phyloP scores from a whole-genome alignment of 257 asterid genomes.

The Asclepias syriaca region DNA sequence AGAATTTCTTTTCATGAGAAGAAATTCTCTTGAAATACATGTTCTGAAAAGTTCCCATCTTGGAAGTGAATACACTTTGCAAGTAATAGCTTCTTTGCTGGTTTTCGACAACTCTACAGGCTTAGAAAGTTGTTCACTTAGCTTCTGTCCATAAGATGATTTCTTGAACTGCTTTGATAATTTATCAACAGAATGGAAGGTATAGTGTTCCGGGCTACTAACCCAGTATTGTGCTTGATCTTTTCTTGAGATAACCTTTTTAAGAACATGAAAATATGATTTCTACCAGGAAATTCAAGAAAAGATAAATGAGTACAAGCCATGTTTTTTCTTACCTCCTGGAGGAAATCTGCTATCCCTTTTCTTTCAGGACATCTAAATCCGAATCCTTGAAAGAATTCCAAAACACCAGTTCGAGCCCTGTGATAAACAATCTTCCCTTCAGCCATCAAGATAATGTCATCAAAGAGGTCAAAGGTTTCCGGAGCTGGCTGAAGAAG shows the following conservation, averaged over 20 bases:
- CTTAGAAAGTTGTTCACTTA: constrained; percentile 29
- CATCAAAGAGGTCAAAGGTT: constrained; percentile 66
- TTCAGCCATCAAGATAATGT: constrained; percentile 53
- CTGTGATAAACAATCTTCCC: constrained; percentile 69
- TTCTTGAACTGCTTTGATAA: constrained; percentile 32
- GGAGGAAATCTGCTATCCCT: constrained; percentile 23
- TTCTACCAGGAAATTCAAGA: not conserved
- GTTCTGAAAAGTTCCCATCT: constrained; percentile 8
- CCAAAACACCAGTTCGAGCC: constrained; percentile 41
- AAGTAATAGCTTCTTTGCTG: not conserved
- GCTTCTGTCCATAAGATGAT: constrained; percentile 27
- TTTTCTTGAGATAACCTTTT: constrained; percentile 41
- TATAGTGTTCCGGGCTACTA: constrained; percentile 22
- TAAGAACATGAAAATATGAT: not conserved
- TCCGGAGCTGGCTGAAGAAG: constrained; percentile 81
- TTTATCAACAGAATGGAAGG: constrained; percentile 24
- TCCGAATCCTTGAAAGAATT: constrained; percentile 55
- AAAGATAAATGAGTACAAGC: not conserved
- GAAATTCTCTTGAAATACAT: constrained; percentile 9
- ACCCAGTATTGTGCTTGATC: constrained; percentile 58
- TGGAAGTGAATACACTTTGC: not conserved
- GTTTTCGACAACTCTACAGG: constrained; percentile 6
- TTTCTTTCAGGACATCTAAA: constrained; percentile 71
- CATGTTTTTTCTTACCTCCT: constrained; percentile 11
- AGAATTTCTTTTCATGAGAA: constrained; percentile 11